phyloP scores from a whole-genome alignment of 148 eudicot species.

The Oxyria digyna region DNA sequence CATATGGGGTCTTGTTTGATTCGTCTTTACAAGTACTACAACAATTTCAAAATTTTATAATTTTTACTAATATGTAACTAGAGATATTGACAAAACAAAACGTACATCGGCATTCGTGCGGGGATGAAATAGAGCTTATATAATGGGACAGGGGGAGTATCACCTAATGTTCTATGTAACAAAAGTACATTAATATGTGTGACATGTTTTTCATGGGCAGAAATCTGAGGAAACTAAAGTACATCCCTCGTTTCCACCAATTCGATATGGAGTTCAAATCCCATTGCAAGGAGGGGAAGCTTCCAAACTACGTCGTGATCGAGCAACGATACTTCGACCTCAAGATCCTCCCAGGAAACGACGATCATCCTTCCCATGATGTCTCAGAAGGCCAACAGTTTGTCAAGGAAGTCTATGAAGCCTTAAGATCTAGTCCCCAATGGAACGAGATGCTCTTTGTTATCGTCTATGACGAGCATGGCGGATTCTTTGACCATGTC shows the following conservation, averaged over 20 bases:
- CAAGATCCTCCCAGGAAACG: constrained; percentile 30
- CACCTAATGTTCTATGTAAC: too few species aligned
- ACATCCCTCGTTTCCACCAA: constrained; percentile 27
- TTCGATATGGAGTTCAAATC: constrained; percentile 29
- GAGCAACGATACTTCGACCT: constrained; percentile 42
- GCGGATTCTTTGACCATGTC: constrained; percentile 80
- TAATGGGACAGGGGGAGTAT: too few species aligned
- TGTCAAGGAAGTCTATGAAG: constrained; percentile 63
- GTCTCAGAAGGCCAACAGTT: constrained; percentile 57
- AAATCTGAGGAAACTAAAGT: constrained; percentile 24
- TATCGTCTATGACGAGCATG: constrained; percentile 72
- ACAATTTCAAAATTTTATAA: too few species aligned
- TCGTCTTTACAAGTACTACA: too few species aligned
- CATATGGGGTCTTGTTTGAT: too few species aligned
- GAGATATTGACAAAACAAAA: too few species aligned
- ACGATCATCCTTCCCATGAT: constrained; percentile 63
- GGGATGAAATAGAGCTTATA: too few species aligned
- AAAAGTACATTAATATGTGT: background rate
- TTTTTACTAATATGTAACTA: too few species aligned
- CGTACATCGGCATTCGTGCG: too few species aligned
- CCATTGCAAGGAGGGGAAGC: constrained; percentile 38
- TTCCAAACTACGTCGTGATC: constrained; percentile 44
- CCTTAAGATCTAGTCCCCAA: constrained; percentile 69
- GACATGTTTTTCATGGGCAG: background rate
- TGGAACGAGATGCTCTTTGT: constrained; percentile 70